phyloP scores from a whole-genome alignment of 352 stramenopile species.

The Pythium myriotylum region DNA sequence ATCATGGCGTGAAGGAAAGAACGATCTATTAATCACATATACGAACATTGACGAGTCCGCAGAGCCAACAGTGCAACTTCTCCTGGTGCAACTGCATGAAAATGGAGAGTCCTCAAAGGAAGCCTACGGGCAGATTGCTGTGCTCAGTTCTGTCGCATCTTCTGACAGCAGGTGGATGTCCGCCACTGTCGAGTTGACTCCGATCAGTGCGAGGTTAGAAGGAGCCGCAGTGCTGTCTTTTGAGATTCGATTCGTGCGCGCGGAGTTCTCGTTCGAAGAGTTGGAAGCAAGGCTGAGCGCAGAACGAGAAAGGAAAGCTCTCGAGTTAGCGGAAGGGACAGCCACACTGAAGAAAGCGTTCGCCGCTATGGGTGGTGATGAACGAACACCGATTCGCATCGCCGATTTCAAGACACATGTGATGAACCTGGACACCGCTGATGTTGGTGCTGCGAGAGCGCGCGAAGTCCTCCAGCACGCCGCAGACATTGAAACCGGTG shows the following conservation, averaged over 20 bases:
- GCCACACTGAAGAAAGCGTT: conserved; percentile 49
- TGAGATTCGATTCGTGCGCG: conserved; percentile 26
- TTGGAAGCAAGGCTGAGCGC: conserved; percentile 19
- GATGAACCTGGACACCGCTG: not conserved
- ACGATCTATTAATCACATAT: conserved; percentile 27
- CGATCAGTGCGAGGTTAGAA: not conserved
- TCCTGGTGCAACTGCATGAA: conserved; percentile 27
- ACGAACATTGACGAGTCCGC: conserved; percentile 30
- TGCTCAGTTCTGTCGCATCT: conserved; percentile 21
- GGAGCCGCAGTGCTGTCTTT: conserved; percentile 14
- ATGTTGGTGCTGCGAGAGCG: not conserved
- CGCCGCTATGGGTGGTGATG: conserved; percentile 38
- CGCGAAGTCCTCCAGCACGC: conserved; percentile 39
- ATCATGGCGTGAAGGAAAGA: conserved; percentile 15
- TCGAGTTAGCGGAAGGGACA: conserved; percentile 44
- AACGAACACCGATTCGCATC: conserved; percentile 36
- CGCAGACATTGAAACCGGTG: conserved; percentile 38
- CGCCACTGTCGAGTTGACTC: conserved; percentile 7
- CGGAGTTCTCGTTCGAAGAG: conserved; percentile 29
- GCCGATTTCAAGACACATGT: conserved; percentile 33
- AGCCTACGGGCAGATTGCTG: conserved; percentile 30
- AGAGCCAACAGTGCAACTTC: conserved; percentile 35
- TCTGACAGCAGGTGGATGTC: conserved; percentile 1
- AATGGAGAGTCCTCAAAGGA: conserved; percentile 14
- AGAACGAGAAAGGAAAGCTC: conserved; percentile 15